Evolutionary conservation across 108 stramenopile species (phyloP), one percentile per base, ranked within the genome.

Genomic region (Pseudonitzschia delicatissima): DNA sequence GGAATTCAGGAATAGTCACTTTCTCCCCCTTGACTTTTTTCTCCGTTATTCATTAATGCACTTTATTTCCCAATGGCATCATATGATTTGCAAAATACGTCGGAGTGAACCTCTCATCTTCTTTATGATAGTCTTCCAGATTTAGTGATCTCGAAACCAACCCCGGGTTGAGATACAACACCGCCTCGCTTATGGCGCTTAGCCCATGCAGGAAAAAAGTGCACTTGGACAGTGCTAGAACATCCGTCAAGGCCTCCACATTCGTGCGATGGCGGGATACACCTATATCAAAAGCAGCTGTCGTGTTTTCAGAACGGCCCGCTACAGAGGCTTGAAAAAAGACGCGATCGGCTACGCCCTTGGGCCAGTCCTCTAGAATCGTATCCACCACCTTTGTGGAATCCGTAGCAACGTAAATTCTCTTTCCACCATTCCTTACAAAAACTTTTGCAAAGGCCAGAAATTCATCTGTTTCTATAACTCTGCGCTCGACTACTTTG

Each of bases 351-450:
- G n/a, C 36, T 17, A 79, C 53, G 2, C 40, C 15, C 5, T 23
- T 8, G 1, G 78, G 78, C 78, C 78, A 79, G 11, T 51, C 21
- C 0, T 45, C 0, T 45, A 57, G 44, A 47, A 79, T 69, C 18
- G 51, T 31, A 13, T 70, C 51, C 1, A 71, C 28, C 12, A 74
- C 73, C 31, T 55, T 23, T 3, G 39, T 11, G 4, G 78, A 75
- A 36, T 79, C 78, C 4, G 78, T 79, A 4, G 78, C 73, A 17
- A 79, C 27, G 28, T 67, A 79, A 50, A 79, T 71, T 5, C 33
- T 53, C 15, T 25, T 40, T 48, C 68, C 40, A 2, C 59, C 28
- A 47, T 67, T 36, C 1, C 47, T 23, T 15, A 62, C 27, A 45
- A 67, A 74, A 23, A 50, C 73, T 32, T 67, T 36, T 2, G 58